Conservation (phyloP, 176 grass and related monocot genomes). For the Eragrostis nindensis region DNA sequence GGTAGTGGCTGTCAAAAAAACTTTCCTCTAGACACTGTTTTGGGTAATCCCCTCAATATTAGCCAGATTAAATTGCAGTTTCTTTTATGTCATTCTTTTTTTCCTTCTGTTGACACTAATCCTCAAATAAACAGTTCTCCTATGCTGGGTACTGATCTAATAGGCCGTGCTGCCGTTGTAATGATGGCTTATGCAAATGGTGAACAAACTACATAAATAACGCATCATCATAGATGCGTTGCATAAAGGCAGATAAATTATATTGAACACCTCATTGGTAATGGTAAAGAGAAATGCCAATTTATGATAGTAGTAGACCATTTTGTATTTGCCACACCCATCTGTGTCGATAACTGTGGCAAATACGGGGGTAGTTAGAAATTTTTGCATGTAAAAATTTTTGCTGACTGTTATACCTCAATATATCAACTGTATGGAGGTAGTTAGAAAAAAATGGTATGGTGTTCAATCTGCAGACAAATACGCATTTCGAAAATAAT, state of each 20-base stretch:
- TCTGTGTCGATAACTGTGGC: too few species aligned
- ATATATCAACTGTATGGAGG: too few species aligned
- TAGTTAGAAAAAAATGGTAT: not conserved
- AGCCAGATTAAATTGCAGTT: not conserved
- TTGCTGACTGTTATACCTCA: too few species aligned
- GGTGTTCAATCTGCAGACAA: not conserved
- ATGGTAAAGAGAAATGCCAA: too few species aligned
- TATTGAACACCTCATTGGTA: not conserved
- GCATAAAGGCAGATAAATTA: not conserved
- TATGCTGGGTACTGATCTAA: not conserved
- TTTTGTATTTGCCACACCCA: too few species aligned
- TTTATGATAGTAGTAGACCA: too few species aligned
- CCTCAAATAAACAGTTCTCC: not conserved
- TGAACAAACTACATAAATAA: not conserved
- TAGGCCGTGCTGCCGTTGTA: not conserved
- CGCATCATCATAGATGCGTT: not conserved
- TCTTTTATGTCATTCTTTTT: not conserved
- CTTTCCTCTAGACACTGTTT: not conserved
- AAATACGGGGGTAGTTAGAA: too few species aligned
- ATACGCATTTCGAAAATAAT: not conserved
- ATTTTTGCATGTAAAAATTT: too few species aligned
- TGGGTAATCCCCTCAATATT: conserved; percentile 25
- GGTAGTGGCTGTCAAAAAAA: conserved; percentile 25
- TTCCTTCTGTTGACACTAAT: not conserved
- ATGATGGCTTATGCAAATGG: not conserved